Evolutionary conservation across 2,329 filamentous ascomycete genomes (phyloP), one percentile per base, ranked within the genome.

Genomic region (Fusarium staphyleae): DNA sequence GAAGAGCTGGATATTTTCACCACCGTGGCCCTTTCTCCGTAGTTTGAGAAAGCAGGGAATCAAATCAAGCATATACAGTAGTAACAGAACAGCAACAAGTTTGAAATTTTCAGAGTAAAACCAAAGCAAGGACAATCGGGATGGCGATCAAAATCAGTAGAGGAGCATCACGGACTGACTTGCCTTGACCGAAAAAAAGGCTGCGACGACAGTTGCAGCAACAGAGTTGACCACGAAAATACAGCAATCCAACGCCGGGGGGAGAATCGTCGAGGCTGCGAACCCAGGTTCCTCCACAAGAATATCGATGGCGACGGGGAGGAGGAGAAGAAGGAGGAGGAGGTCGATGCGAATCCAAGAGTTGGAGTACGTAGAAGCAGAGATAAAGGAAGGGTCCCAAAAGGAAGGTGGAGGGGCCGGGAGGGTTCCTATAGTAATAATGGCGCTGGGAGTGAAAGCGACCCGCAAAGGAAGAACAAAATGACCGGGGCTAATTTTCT

Each of bases 371-470:
- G 40, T 46, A 55, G 54, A 54, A 47, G 39, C 43, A 65, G 56
- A 44, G 44, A 49, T 57, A 48, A 46, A 60, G 52, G 53, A 62
- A 53, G 58, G 57, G 62, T 62, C 56, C 60, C 41, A 47, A 59
- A 45, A 30, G 48, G 45, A 39, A 48, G 55, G 48, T 58, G 59
- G 63, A 63, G 65, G 65, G 66, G 60, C 54, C 56, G 40, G 42
- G 58, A 49, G 55, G 58, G 49, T 64, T 65, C 63, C 60, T 67
- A 63, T 66, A 67, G 51, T 58, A 52, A 55, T 50, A 57, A 47
- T 55, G 58, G 55, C 35, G 59, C 57, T 43, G 39, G 11, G 55
- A 29, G 43, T 18, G 37, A 28, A 36, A 43, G 54, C 42, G 58
- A 52, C 54, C 59, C 55, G 39, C 60, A 16, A 29, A 39, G 36